A percentile compares a stretch with the other conserved stretches of the same genome.
Evolutionary conservation across 176 grass and related monocot genomes (phyloP).

Genomic region (Bolboschoenus planiculmis): DNA sequence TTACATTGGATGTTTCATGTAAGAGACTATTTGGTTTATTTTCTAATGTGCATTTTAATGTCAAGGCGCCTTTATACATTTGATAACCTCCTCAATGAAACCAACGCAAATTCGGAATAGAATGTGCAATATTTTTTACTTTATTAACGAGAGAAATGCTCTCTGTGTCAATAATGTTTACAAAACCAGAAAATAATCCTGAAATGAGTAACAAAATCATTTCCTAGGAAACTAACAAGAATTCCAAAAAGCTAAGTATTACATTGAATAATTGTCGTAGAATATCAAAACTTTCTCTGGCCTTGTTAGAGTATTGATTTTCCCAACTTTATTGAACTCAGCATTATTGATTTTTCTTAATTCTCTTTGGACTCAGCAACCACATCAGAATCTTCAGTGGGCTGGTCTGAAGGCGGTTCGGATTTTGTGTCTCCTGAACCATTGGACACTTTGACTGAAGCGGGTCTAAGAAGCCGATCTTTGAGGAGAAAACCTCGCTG

Average conservation of each 20-base stretch:
- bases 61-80: background rate
- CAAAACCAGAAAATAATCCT: background rate
- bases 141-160: background rate
- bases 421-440: conserved; percentile 31
- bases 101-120: background rate
- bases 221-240: conserved; percentile 2
- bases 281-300: conserved; percentile 10
- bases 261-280: background rate
- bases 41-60: background rate
- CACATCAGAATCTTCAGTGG: conserved; percentile 29
- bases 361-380: conserved; percentile 14
- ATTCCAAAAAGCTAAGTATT: background rate
- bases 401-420: conserved; percentile 10
- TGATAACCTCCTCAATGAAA: background rate
- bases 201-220: background rate
- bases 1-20: background rate
- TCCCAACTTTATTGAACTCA: background rate
- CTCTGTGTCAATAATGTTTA: background rate
- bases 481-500: conserved; percentile 55
- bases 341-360: background rate
- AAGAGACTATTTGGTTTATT: background rate
- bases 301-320: background rate
- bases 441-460: conserved; percentile 66
- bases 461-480: conserved; percentile 60
- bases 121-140: background rate